Evolutionary conservation across 2,329 filamentous ascomycete species (phyloP).

Genomic region (Chrysosphaeria jannelii): DNA sequence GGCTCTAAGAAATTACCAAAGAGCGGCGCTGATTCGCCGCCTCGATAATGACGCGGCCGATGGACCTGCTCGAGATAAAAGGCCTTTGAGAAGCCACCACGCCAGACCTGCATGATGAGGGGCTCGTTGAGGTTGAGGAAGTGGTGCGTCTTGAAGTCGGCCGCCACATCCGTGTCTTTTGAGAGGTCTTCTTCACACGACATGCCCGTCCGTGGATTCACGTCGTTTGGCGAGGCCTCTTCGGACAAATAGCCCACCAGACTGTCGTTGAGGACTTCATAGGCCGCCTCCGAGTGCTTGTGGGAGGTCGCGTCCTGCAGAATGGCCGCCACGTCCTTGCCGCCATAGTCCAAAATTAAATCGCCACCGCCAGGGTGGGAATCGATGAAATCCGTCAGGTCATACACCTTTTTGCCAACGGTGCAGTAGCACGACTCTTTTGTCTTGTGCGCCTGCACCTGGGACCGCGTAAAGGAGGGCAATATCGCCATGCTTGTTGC

Average conservation of each 20-base stretch:
- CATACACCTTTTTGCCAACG: conserved; percentile 70
- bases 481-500: too few relatives aligned
- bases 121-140: conserved; percentile 75
- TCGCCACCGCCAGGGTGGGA: conserved; percentile 78
- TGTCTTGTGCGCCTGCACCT: conserved; percentile 57
- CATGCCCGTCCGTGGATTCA: conserved; percentile 53
- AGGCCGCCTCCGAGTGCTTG: conserved; percentile 69
- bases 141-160: conserved; percentile 71
- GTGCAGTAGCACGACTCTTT: conserved; percentile 77
- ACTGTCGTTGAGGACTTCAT: conserved; percentile 73
- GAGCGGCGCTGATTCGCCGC: conserved; percentile 67
- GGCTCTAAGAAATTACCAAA: conserved; percentile 98
- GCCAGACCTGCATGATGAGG: conserved; percentile 67
- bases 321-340: conserved; percentile 59
- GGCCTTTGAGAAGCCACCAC: conserved; percentile 65
- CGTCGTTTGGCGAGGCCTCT: conserved; percentile 9
- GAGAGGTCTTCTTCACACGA: conserved; percentile 62
- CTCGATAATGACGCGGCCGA: conserved; percentile 81
- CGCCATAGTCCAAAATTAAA: conserved; percentile 66
- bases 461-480: conserved; percentile 54
- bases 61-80: conserved; percentile 96
- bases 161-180: conserved; percentile 46
- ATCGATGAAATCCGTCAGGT: conserved; percentile 72
- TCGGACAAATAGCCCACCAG: conserved; percentile 46
- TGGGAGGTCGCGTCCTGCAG: conserved; percentile 64